Percentiles rank a stretch among this genome's conserved stretches.
Evolutionary conservation across 1,284 basidiomycete genomes (phyloP).

Genomic region (Microbotryum saponariae): DNA sequence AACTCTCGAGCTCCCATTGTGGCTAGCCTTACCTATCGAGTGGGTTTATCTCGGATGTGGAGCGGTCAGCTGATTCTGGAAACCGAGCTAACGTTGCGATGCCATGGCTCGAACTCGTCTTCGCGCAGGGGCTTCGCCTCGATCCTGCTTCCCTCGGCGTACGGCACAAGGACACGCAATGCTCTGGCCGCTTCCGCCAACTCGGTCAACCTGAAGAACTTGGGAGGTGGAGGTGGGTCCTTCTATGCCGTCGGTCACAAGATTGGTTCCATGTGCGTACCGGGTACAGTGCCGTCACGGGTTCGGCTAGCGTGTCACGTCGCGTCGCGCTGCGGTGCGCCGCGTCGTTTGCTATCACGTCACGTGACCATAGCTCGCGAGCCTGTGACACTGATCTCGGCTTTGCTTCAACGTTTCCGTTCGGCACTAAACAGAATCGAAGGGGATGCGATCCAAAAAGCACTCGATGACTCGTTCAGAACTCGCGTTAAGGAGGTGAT

Average conservation of each 20-base stretch:
- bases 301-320: neutral
- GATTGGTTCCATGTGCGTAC: slow-evolving; percentile 26
- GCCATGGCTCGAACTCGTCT: neutral
- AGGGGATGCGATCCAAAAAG: slow-evolving; percentile 26
- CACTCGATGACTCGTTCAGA: slow-evolving; percentile 32
- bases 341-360: neutral
- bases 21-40: slow-evolving; percentile 33
- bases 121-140: slow-evolving; percentile 1
- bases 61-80: neutral
- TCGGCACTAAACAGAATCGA: slow-evolving; percentile 26
- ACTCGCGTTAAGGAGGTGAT: slow-evolving; percentile 36
- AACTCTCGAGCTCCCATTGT: slow-evolving; percentile 37
- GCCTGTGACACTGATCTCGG: too few relatives aligned
- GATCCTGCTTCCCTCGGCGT: slow-evolving; percentile 35
- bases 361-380: too few relatives aligned
- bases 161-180: slow-evolving; percentile 34
- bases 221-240: slow-evolving; percentile 35
- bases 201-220: slow-evolving; percentile 35
- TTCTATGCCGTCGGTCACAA: slow-evolving; percentile 35
- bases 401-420: too few relatives aligned
- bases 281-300: neutral
- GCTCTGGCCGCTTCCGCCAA: slow-evolving; percentile 35
- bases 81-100: neutral
- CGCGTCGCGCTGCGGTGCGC: too few relatives aligned
- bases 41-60: neutral